These are phyloP conservation scores for Podospora pseudocomata DNA, from an alignment of 495 filamentous ascomycete genomes.

Conservation along the genomic window DNA sequence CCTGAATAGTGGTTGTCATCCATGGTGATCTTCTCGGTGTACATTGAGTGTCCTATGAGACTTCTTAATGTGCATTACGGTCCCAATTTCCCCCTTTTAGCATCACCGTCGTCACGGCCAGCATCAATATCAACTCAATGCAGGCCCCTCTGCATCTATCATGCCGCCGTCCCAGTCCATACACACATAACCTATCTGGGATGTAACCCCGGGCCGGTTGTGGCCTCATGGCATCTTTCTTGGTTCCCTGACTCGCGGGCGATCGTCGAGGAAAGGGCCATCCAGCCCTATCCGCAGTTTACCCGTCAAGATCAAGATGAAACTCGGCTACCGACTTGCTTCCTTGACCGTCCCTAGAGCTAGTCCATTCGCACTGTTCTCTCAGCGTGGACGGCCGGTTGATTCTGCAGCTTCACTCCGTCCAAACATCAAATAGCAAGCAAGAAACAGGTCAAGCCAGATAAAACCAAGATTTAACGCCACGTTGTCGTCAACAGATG, in stretches of 20 bases:
- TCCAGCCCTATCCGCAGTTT: background rate
- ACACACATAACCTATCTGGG: background rate
- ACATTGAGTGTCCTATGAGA: too few species aligned
- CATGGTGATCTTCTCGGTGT: background rate
- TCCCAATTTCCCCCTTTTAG: background rate
- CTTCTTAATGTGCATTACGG: background rate
- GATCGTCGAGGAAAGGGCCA: background rate
- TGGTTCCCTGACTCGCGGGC: background rate
- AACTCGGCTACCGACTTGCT: background rate
- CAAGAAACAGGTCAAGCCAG: background rate
- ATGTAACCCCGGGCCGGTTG: background rate
- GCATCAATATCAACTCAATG: background rate
- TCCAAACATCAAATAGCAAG: background rate
- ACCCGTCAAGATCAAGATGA: background rate
- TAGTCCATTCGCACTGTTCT: background rate
- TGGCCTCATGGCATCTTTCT: background rate
- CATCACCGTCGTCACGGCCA: background rate
- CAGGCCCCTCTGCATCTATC: background rate
- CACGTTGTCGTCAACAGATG: background rate
- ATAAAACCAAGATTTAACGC: background rate
- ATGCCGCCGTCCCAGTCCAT: background rate
- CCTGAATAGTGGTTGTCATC: background rate
- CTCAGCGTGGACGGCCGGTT: background rate
- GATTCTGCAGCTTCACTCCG: background rate
- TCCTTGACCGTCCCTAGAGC: background rate